A percentile compares a stretch with the other conserved stretches of the same genome.
Conservation (phyloP, 2,329 filamentous ascomycete species). For the Cercospora janseana region DNA sequence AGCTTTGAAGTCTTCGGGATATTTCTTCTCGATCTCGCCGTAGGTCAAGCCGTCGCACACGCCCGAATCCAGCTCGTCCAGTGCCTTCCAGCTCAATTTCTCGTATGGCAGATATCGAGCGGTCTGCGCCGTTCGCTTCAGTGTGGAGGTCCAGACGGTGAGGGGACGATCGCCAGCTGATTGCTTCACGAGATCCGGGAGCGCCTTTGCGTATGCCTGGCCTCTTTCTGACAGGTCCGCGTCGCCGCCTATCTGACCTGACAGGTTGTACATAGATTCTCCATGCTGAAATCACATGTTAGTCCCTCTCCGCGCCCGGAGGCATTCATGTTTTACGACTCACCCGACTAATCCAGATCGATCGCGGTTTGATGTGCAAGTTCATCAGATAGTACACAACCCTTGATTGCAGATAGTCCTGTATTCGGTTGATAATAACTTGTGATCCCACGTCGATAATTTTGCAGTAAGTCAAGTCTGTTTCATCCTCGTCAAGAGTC, state of each 20-base stretch:
- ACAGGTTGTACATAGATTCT: conserved; percentile 88
- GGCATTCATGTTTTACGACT: conserved; percentile 6
- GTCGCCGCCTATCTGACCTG: conserved; percentile 89
- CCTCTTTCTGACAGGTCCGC: conserved; percentile 82
- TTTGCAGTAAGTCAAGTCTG: conserved; percentile 89
- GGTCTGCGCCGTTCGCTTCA: conserved; percentile 86
- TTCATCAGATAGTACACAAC: conserved; percentile 99
- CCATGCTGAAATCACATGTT: conserved; percentile 64
- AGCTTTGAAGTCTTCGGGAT: conserved; percentile 90
- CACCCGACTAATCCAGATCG: conserved; percentile 85
- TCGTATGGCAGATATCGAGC: conserved; percentile 86
- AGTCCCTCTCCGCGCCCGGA: conserved; percentile 2
- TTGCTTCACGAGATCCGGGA: conserved; percentile 79
- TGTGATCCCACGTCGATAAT: conserved; percentile 94
- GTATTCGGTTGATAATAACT: conserved; percentile 96
- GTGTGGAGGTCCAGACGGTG: conserved; percentile 72
- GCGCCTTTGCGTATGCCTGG: conserved; percentile 77
- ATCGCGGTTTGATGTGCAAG: conserved; percentile 91
- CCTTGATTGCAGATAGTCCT: conserved; percentile 92
- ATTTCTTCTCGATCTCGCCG: conserved; percentile 85
- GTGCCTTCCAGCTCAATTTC: conserved; percentile 96
- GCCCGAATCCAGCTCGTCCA: conserved; percentile 94
- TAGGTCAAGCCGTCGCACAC: conserved; percentile 97
- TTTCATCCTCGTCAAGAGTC: conserved; percentile 86
- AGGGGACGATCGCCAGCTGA: conserved; percentile 76